Base-by-base conservation (phyloP, 192 early-diverging fungal genomes). In the Umbelopsis sp. region DNA sequence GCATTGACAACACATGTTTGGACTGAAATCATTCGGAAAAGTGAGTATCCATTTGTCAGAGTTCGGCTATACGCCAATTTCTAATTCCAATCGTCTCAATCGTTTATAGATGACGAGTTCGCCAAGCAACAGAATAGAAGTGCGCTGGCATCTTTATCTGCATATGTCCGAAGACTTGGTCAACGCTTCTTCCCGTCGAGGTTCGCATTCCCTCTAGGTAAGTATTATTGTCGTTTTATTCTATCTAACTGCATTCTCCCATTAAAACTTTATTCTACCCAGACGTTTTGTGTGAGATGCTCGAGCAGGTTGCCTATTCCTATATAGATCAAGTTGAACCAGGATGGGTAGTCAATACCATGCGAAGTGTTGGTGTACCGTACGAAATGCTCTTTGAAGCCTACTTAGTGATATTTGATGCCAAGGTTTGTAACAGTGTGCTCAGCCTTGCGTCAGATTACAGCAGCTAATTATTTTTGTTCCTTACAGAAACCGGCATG, bases 361-460 rank as follows among this genome's bases (percentile, higher is more conserved):
- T 62, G 56, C 56, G 31, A 29, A 34, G 56, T n/a, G 32, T 34
- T 20, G 56, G 56, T 29, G 56, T 62, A 29, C 56, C 56, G 7
- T 62, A 29, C n/a, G 29, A 62, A 26, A 34, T 62, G 56, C 56
- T 62, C 16, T 62, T 62, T 62, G 56, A 62, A 32, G 56, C 56
- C 14, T 62, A 62, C 17, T 32, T 62, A 26, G 56, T 62, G 14
- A 62, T 62, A 62, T 62, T 62, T 32, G 56, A 62, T 62, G 24
- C 56, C 26, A 62, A 62, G 47, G 47, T 49, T n/a, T 5, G 47
- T 49, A 20, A n/a, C 4, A 21, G 5, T 12, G 2, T 41, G 38
- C n/a, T n/a, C 17, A 12, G 16, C 10, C 10, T 21, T 17, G 6
- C 11, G 20, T 49, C n/a, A 0, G 20, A 5, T 4, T 49, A 49